phyloP scores from a whole-genome alignment of 1,139 yeast genomes.

The Saccharomyces hybrid region DNA sequence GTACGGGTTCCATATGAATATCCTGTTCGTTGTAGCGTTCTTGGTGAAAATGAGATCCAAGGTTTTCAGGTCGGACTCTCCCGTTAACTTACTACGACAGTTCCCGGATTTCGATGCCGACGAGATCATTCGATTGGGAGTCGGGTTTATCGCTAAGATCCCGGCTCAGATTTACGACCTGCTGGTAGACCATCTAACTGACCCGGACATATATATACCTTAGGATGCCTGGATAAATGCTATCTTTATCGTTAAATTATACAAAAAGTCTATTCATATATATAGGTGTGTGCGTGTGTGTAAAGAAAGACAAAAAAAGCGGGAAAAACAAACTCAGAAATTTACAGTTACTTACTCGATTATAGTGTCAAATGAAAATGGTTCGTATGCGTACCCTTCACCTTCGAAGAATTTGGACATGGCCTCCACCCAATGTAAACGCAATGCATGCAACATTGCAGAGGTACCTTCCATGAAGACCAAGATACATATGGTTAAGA shows the following conservation, averaged over 20 bases:
- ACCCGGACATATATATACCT: slow-evolving; percentile 27
- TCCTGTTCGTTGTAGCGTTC: slow-evolving; percentile 79
- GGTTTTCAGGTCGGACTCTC: slow-evolving; percentile 48
- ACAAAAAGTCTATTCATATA: background rate
- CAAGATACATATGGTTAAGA: slow-evolving; percentile 60
- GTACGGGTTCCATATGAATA: slow-evolving; percentile 83
- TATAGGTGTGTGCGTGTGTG: background rate
- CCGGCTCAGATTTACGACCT: slow-evolving; percentile 64
- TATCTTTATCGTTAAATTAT: background rate
- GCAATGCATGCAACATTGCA: slow-evolving; percentile 76
- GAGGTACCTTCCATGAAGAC: slow-evolving; percentile 84
- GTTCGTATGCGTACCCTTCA: slow-evolving; percentile 65
- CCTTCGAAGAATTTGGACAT: slow-evolving; percentile 83
- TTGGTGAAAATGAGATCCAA: slow-evolving; percentile 59
- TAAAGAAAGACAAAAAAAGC: background rate
- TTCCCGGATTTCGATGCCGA: slow-evolving; percentile 68
- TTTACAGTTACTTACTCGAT: background rate
- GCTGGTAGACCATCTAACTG: slow-evolving; percentile 65
- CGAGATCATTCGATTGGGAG: slow-evolving; percentile 68
- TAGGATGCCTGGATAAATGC: background rate
- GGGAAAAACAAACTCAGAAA: background rate
- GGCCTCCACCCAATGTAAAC: slow-evolving; percentile 83
- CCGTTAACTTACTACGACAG: slow-evolving; percentile 67
- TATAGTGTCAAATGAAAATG: slow-evolving; percentile 46
- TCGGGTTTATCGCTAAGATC: slow-evolving; percentile 71